These are phyloP conservation scores for Penicillium ucsense DNA, from an alignment of 495 filamentous ascomycete genomes.

Conservation along the genomic window DNA sequence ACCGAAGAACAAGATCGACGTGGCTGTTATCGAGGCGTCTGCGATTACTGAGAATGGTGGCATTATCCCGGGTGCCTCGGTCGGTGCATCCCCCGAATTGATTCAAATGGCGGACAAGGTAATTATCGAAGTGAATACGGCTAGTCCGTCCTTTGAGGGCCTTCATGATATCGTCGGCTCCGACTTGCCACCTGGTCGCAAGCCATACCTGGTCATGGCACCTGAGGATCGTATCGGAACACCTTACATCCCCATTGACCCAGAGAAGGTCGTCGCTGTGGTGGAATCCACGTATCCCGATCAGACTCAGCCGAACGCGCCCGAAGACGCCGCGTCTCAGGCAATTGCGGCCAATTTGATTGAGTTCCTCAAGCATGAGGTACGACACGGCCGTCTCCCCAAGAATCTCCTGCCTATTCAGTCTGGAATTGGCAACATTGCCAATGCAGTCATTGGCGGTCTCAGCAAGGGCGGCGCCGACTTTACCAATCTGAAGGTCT, in stretches of 20 bases:
- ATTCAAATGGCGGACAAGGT: conserved; percentile 88
- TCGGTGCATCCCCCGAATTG: conserved; percentile 78
- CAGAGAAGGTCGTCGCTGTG: conserved; percentile 78
- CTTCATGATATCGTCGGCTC: conserved; percentile 88
- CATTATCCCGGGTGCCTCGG: conserved; percentile 80
- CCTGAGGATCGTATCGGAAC: conserved; percentile 75
- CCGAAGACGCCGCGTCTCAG: conserved; percentile 61
- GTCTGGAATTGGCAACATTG: conserved; percentile 88
- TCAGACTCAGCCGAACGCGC: conserved; percentile 66
- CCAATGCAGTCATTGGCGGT: conserved; percentile 85
- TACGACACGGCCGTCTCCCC: conserved; percentile 65
- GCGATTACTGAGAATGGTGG: conserved; percentile 90
- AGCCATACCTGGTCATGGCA: conserved; percentile 79
- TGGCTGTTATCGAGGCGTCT: conserved; percentile 77
- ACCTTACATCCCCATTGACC: conserved; percentile 76
- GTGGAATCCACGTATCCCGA: conserved; percentile 80
- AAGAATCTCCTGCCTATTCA: conserved; percentile 73
- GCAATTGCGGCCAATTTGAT: conserved; percentile 75
- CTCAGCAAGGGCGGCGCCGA: conserved; percentile 64
- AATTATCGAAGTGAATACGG: conserved; percentile 89
- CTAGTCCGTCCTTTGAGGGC: conserved; percentile 75
- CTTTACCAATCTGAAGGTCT: conserved; percentile 81
- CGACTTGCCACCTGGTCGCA: conserved; percentile 67
- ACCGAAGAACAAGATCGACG: conserved; percentile 63
- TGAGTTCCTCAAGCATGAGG: conserved; percentile 79